A percentile compares a stretch with the other conserved stretches of the same genome.
Evolutionary conservation across 108 stramenopile genomes (phyloP).

Genomic region (Fistulifera solaris): DNA sequence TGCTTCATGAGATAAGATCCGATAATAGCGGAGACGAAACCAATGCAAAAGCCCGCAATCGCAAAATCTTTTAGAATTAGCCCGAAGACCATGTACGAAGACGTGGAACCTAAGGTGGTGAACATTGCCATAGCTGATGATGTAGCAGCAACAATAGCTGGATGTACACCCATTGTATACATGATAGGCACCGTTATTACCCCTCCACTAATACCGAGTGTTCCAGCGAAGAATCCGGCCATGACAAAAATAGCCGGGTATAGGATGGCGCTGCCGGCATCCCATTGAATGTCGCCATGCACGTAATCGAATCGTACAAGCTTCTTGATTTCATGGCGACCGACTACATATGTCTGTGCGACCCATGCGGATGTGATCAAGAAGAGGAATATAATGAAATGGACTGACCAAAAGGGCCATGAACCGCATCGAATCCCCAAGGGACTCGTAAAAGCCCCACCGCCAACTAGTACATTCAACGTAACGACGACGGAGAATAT

Average conservation of each 20-base stretch:
- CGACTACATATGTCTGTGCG: slow-evolving; percentile 74
- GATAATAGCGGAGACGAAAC: slow-evolving; percentile 69
- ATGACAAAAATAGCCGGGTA: slow-evolving; percentile 87
- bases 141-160: slow-evolving; percentile 84
- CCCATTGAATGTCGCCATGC: slow-evolving; percentile 96
- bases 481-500: slow-evolving; percentile 82
- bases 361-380: slow-evolving; percentile 65
- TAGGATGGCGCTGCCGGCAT: slow-evolving; percentile 60
- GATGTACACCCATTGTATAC: slow-evolving; percentile 94
- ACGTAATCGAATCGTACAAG: slow-evolving; percentile 82
- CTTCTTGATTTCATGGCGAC: slow-evolving; percentile 73
- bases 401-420: slow-evolving; percentile 82
- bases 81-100: slow-evolving; percentile 92
- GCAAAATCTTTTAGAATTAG: slow-evolving; percentile 83
- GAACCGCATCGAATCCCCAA: slow-evolving; percentile 91
- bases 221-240: slow-evolving; percentile 91
- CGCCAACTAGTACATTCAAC: slow-evolving; percentile 89
- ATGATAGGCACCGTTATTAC: slow-evolving; percentile 91
- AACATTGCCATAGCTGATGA: slow-evolving; percentile 91
- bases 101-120: slow-evolving; percentile 82
- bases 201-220: slow-evolving; percentile 85
- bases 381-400: slow-evolving; percentile 79
- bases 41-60: slow-evolving; percentile 65
- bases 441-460: slow-evolving; percentile 76
- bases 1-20: slow-evolving; percentile 65